phyloP scores from a whole-genome alignment of 345 rosid species.

The Pelargonium nanum region DNA sequence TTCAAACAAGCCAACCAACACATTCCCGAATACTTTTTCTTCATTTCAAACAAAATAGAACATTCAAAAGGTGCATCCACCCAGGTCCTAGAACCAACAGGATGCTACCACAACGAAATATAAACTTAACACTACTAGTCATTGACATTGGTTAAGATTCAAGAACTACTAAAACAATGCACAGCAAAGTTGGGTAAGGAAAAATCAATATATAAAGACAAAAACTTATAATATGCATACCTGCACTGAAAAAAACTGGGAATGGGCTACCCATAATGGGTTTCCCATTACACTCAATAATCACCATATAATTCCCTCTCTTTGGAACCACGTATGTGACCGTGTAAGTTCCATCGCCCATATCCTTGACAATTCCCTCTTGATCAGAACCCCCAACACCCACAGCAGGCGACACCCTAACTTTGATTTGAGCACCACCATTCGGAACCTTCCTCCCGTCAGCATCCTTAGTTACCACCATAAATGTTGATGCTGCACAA shows the following conservation, averaged over 20 bases:
- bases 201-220: not conserved
- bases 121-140: too few species aligned
- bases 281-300: slow-evolving; percentile 71
- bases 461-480: slow-evolving; percentile 69
- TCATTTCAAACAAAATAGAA: too few species aligned
- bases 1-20: too few species aligned
- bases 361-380: slow-evolving; percentile 85
- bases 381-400: slow-evolving; percentile 93
- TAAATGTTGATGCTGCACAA: slow-evolving; percentile 68
- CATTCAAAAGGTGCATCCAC: too few species aligned
- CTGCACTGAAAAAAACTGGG: slow-evolving; percentile 97
- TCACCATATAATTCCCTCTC: slow-evolving; percentile 95
- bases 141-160: not conserved
- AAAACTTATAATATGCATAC: slow-evolving; percentile 20
- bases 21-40: too few species aligned
- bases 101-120: too few species aligned
- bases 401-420: slow-evolving; percentile 73
- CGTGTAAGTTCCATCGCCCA: slow-evolving; percentile 81
- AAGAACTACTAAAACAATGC: not conserved
- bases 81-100: too few species aligned
- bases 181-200: not conserved
- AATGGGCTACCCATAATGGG: slow-evolving; percentile 96
- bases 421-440: slow-evolving; percentile 71
- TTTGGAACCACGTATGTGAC: slow-evolving; percentile 93
- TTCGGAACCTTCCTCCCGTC: slow-evolving; percentile 76